Evolutionary conservation across 2,329 filamentous ascomycete species (phyloP).

Genomic region (Dactylellina leptospora): DNA sequence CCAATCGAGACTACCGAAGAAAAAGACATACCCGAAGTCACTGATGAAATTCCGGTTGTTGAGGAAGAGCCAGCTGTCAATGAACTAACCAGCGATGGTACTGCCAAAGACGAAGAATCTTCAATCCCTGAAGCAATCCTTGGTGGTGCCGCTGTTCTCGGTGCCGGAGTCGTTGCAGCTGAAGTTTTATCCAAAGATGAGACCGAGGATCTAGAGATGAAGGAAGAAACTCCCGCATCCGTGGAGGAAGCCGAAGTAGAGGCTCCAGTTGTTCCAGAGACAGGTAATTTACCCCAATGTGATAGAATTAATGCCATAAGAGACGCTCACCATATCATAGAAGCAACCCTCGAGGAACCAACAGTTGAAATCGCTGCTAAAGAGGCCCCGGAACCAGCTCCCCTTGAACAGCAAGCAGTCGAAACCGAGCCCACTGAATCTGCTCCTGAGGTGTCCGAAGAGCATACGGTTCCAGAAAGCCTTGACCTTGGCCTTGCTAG

Average conservation of each 20-base stretch:
- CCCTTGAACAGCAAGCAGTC: background rate
- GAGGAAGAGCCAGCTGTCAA: conserved; percentile 58
- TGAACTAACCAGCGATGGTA: conserved; percentile 80
- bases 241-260: conserved; percentile 19
- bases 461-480: background rate
- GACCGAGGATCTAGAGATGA: conserved; percentile 10
- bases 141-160: conserved; percentile 18
- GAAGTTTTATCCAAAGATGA: conserved; percentile 28
- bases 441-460: conserved; percentile 4
- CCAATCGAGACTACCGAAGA: background rate
- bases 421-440: background rate
- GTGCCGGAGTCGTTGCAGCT: conserved; percentile 15
- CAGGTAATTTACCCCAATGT: conserved; percentile 24
- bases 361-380: conserved; percentile 8
- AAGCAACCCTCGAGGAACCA: conserved; percentile 20
- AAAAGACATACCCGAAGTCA: background rate
- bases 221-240: conserved; percentile 10
- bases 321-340: conserved; percentile 20
- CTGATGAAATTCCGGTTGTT: background rate
- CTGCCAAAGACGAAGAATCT: conserved; percentile 76
- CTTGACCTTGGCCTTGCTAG: conserved; percentile 11
- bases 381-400: conserved; percentile 6
- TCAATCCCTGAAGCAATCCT: conserved; percentile 12
- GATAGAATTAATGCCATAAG: background rate
- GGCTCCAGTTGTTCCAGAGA: conserved; percentile 3